These are phyloP conservation scores for Fusarium sp. DNA, from an alignment of 2,329 filamentous ascomycete genomes.

Conservation along the genomic window DNA sequence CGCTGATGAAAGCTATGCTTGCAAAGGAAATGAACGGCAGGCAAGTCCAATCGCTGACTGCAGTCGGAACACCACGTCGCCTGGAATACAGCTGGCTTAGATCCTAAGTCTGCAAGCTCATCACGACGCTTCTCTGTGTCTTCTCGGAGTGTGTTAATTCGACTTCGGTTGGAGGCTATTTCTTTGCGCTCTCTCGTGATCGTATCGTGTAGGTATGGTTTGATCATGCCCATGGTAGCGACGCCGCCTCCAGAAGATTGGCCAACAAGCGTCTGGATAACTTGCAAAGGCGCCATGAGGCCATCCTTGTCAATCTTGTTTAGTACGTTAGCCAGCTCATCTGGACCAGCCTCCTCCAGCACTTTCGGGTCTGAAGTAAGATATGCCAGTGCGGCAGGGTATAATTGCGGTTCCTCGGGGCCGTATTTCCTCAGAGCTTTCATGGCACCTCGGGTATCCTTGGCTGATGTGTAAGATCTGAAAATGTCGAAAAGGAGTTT, in stretches of 20 bases:
- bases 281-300: constrained; percentile 94
- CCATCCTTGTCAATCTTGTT: constrained; percentile 89
- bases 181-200: constrained; percentile 90
- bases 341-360: constrained; percentile 83
- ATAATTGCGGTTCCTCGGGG: constrained; percentile 88
- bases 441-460: constrained; percentile 91
- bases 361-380: constrained; percentile 87
- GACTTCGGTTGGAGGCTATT: constrained; percentile 81
- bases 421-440: constrained; percentile 93
- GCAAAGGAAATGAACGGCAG: constrained; percentile 94
- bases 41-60: constrained; percentile 81
- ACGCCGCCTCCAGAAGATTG: constrained; percentile 67
- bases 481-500: constrained; percentile 95
- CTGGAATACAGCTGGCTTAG: constrained; percentile 89
- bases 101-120: constrained; percentile 81
- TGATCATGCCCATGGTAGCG: constrained; percentile 97
- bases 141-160: constrained; percentile 84
- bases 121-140: constrained; percentile 84
- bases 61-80: constrained; percentile 89
- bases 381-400: constrained; percentile 91
- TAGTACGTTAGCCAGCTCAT: constrained; percentile 84
- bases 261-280: constrained; percentile 90
- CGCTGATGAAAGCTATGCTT: constrained; percentile 97
- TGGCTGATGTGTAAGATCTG: constrained; percentile 91
- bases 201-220: constrained; percentile 88